Base-by-base conservation (phyloP, 768 basidiomycete genomes). In the Mycena rebaudengoi region DNA sequence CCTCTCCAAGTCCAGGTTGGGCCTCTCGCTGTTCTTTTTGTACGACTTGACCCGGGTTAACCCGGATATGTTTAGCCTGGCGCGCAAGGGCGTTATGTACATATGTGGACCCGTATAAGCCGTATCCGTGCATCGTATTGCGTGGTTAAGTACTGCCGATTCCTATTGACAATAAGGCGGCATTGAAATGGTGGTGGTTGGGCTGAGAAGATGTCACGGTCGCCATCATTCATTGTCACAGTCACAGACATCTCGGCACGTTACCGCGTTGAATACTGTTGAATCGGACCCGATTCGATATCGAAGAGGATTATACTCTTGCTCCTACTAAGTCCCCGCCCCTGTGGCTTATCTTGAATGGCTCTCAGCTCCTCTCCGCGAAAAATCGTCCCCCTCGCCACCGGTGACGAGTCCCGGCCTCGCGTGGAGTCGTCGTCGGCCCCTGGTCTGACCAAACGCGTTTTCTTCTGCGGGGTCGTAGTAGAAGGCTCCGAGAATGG, bases 381-480 rank as follows among this genome's bases (percentile, higher is more conserved):
- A 60, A 94, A 94, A 78, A 79, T 84, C 7, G 82, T 93, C 10
- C 91, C 92, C 37, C 81, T 94, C 30, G 84, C 91, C n/a, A 84
- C 79, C 69, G 91, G 90, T 43, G 88, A 91, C 64, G 88, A 88
- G 68, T 71, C 80, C 26, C 80, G 82, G 26, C 76, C 82, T 40
- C 81, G 83, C 44, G 79, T 77, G 29, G 77, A 74, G 32, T 76
- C 84, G 40, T 76, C 83, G 43, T 75, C 76, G 18, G 71, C 78
- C 30, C 71, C 79, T 30, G 75, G 78, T 51, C 69, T 87, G 65
- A 96, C 91, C 7, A 90, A 85, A 74, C 91, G 95, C 73, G 92
- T 90, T 25, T 97, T 96, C 76, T 91, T 91, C 73, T 94, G 92
- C 72, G 93, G 92, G 43, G 92, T 97, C 20, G 92, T 97, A 14